These are phyloP conservation scores for Samsoniella hepiali DNA, from an alignment of 2,329 filamentous ascomycete genomes.

Conservation along the genomic window DNA sequence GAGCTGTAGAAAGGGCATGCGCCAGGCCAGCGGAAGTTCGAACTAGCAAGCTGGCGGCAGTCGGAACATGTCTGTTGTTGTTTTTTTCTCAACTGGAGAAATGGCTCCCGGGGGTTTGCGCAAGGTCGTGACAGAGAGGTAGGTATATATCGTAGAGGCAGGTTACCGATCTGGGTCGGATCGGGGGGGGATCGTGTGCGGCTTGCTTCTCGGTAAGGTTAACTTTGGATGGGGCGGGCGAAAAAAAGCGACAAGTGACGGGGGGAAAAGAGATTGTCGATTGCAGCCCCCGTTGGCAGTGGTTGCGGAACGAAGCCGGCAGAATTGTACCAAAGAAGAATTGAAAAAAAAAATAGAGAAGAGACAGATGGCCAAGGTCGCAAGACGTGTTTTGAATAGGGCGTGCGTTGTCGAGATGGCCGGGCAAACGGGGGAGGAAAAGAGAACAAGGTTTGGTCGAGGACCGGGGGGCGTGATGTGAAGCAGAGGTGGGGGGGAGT, in stretches of 20 bases:
- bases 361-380: neutral
- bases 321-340: neutral
- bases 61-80: conserved; percentile 14
- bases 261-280: neutral
- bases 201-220: neutral
- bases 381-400: neutral
- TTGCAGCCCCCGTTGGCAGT: too few species aligned
- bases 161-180: conserved; percentile 5
- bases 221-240: neutral
- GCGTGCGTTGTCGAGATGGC: neutral
- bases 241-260: neutral
- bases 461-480: neutral
- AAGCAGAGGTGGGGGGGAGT: neutral
- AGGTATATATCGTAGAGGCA: neutral
- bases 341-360: neutral
- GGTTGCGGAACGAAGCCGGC: neutral
- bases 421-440: neutral
- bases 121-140: neutral
- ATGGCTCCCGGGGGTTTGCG: neutral
- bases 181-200: conserved; percentile 13
- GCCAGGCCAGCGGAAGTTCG: neutral
- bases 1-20: neutral
- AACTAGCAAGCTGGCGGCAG: conserved; percentile 11
- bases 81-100: neutral
- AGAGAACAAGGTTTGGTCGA: neutral